These are phyloP conservation scores for Fusarium nodosum DNA, from an alignment of 2,329 filamentous ascomycete species.

Conservation along the genomic window DNA sequence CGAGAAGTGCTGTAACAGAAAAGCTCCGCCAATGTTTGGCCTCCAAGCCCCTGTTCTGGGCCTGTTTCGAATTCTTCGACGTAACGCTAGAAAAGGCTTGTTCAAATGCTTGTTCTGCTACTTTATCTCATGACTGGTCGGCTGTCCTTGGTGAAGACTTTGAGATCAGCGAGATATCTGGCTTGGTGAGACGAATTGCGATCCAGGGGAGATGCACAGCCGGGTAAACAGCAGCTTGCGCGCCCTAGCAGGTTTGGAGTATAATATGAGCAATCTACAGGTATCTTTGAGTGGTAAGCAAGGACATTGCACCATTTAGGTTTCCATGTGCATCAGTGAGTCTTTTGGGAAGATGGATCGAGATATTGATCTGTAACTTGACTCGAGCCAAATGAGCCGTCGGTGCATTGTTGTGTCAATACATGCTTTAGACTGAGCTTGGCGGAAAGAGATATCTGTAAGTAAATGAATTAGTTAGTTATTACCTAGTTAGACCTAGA, in stretches of 20 bases:
- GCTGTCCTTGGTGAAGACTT: background rate
- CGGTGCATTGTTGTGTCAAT: conserved; percentile 1
- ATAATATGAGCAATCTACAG: conserved; percentile 4
- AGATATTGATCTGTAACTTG: conserved; percentile 4
- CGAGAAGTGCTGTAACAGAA: conserved; percentile 31
- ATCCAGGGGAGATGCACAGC: conserved; percentile 23
- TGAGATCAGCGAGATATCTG: conserved; percentile 20
- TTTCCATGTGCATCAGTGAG: background rate
- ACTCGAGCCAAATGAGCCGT: conserved; percentile 14
- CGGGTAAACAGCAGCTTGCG: conserved; percentile 4
- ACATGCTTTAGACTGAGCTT: background rate
- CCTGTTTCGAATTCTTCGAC: conserved; percentile 32
- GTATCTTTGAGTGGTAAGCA: conserved; percentile 11
- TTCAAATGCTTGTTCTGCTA: conserved; percentile 38
- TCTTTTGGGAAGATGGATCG: background rate
- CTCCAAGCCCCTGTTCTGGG: conserved; percentile 26
- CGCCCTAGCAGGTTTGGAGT: conserved; percentile 9
- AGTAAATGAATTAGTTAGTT: background rate
- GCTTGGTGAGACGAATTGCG: conserved; percentile 17
- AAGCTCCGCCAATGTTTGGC: conserved; percentile 30
- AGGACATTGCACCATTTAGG: conserved; percentile 33
- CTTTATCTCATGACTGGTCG: conserved; percentile 27
- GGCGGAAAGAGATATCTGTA: background rate
- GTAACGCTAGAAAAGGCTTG: conserved; percentile 41
- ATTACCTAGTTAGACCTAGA: background rate